Evolutionary conservation across 192 early-diverging fungal species (phyloP).

Genomic region (Entophlyctis luteolus): DNA sequence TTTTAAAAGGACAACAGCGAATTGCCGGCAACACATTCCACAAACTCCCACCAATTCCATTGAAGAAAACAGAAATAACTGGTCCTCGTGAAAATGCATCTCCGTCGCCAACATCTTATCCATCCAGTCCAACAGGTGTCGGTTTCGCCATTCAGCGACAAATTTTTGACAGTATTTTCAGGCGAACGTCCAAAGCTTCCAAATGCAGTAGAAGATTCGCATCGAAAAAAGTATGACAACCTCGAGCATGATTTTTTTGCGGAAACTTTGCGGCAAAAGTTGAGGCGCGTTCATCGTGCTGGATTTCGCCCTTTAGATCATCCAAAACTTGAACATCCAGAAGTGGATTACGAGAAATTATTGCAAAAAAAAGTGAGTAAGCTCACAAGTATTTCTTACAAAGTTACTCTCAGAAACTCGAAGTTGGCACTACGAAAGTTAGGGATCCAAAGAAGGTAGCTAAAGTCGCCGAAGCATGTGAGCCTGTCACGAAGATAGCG

Average conservation of each 20-base stretch:
- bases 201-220: neutral
- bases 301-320: conserved; percentile 19
- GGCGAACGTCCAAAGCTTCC: neutral
- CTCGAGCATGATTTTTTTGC: conserved; percentile 41
- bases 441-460: neutral
- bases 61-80: neutral
- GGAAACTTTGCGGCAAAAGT: conserved; percentile 26
- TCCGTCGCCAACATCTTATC: conserved; percentile 5
- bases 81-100: neutral
- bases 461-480: conserved; percentile 18
- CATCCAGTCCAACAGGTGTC: conserved; percentile 23
- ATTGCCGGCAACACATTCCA: neutral
- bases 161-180: neutral
- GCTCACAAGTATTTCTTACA: neutral
- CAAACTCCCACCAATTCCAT: conserved; percentile 7
- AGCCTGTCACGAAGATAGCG: neutral
- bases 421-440: no score
- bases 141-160: neutral
- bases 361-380: neutral
- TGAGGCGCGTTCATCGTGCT: conserved; percentile 24
- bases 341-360: conserved; percentile 3
- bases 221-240: conserved; percentile 30
- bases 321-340: conserved; percentile 25
- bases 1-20: neutral
- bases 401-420: neutral